phyloP scores from a whole-genome alignment of 305 asterid species.

The Striga hermonthica region DNA sequence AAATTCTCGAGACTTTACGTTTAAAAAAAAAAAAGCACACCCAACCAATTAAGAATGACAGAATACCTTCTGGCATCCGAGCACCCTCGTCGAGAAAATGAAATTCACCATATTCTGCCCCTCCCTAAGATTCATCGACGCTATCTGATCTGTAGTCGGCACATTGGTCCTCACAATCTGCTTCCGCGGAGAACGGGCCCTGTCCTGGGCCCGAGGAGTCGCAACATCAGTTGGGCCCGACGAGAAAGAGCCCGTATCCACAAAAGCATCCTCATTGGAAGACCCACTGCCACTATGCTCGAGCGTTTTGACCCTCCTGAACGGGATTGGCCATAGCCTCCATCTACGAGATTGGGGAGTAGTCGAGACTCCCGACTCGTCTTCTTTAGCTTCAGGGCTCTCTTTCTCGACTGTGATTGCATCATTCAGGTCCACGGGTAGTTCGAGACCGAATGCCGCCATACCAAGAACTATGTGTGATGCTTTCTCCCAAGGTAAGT shows the following conservation, averaged over 20 bases:
- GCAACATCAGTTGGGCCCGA: conserved; percentile 38
- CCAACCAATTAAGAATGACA: too few species aligned
- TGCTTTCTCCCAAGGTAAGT: conserved; percentile 78
- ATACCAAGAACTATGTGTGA: conserved; percentile 63
- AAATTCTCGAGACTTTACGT: too few species aligned
- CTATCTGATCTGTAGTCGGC: conserved; percentile 81
- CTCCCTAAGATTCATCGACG: conserved; percentile 73
- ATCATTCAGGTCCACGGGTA: conserved; percentile 45
- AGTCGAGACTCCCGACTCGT: conserved; percentile 41
- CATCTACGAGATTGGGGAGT: conserved; percentile 57
- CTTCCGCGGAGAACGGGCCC: conserved; percentile 56
- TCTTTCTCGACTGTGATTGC: conserved; percentile 52
- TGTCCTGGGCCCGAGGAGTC: conserved; percentile 33
- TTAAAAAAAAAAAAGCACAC: too few species aligned
- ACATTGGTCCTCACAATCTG: conserved; percentile 74
- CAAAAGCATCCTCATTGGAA: conserved; percentile 56
- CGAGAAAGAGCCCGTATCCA: conserved; percentile 53
- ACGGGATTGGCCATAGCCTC: conserved; percentile 90
- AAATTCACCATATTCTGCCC: conserved; percentile 87
- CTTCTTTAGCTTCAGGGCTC: conserved; percentile 39
- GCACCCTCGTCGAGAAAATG: conserved; percentile 72
- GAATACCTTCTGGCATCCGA: conserved; percentile 75
- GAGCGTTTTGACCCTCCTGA: conserved; percentile 75
- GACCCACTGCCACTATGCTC: conserved; percentile 52
- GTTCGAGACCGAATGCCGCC: conserved; percentile 61